Evolutionary conservation across 1,139 yeast genomes (phyloP).

Genomic region (Suhomyces bolitotheri): DNA sequence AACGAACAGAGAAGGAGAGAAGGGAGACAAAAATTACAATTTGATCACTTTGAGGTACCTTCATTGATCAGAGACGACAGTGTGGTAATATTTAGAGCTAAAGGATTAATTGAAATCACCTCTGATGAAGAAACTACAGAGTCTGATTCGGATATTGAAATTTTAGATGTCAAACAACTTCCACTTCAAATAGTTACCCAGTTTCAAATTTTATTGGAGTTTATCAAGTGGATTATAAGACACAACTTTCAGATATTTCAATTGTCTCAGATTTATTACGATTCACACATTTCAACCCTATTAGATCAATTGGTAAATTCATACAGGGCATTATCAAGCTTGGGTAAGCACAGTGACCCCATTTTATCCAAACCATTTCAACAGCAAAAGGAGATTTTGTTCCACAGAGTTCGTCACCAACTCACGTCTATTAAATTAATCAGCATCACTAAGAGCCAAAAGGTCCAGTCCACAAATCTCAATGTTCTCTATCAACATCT

Average conservation of each 20-base stretch:
- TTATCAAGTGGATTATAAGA: constrained; percentile 32
- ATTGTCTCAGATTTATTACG: constrained; percentile 28
- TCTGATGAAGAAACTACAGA: background rate
- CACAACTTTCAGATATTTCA: constrained; percentile 23
- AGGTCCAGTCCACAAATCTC: constrained; percentile 21
- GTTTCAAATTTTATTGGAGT: constrained; percentile 28
- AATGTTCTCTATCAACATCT: constrained; percentile 19
- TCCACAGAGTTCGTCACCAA: constrained; percentile 13
- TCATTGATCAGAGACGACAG: constrained; percentile 9
- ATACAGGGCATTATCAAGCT: constrained; percentile 2
- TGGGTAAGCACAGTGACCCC: constrained; percentile 1
- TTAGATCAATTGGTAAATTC: constrained; percentile 22
- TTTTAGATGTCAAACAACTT: constrained; percentile 16
- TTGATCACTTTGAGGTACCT: constrained; percentile 4
- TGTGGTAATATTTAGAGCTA: background rate
- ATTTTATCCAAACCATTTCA: constrained; percentile 2
- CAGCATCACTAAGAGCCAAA: constrained; percentile 26
- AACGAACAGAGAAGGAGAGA: constrained; percentile 4
- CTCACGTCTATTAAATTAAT: constrained; percentile 21
- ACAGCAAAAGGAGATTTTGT: constrained; percentile 8
- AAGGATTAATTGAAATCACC: background rate
- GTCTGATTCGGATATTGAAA: constrained; percentile 15
- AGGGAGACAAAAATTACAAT: constrained; percentile 1
- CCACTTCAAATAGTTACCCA: constrained; percentile 25
- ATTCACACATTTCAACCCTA: constrained; percentile 23